phyloP scores from a whole-genome alignment of 1,139 yeast species.

The Suhomyces ambrosiae region DNA sequence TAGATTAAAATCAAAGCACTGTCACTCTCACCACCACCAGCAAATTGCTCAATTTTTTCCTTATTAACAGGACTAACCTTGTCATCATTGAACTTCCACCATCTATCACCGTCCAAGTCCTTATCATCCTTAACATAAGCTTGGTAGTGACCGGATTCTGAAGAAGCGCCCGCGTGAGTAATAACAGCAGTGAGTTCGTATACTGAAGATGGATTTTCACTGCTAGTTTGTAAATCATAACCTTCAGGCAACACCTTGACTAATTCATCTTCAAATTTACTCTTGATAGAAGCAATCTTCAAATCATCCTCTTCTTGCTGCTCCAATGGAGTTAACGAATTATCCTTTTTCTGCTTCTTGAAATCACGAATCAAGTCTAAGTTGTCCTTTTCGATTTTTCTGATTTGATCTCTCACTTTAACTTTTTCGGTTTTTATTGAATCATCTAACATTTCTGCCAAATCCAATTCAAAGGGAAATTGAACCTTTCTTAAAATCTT shows the following conservation, averaged over 20 bases:
- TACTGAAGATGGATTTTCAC: constrained; percentile 85
- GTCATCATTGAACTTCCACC: constrained; percentile 97
- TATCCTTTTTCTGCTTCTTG: constrained; percentile 63
- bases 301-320: constrained; percentile 51
- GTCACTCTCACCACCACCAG: constrained; percentile 98
- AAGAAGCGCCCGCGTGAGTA: constrained; percentile 93
- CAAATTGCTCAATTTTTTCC: constrained; percentile 78
- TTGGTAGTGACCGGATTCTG: constrained; percentile 97
- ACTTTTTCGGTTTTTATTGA: constrained; percentile 67
- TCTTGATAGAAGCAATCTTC: constrained; percentile 46
- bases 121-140: constrained; percentile 75
- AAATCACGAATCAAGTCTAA: constrained; percentile 73
- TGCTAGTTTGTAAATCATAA: constrained; percentile 39
- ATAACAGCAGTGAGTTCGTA: constrained; percentile 82
- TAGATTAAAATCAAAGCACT: constrained; percentile 87
- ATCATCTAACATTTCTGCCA: constrained; percentile 81
- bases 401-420: constrained; percentile 73
- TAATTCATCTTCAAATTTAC: constrained; percentile 49
- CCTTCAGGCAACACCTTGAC: constrained; percentile 39
- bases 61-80: constrained; percentile 75
- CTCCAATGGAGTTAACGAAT: constrained; percentile 39
- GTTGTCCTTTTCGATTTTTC: constrained; percentile 75
- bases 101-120: constrained; percentile 65
- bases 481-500: constrained; percentile 92
- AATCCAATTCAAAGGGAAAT: constrained; percentile 90